Conservation (phyloP, 371 early-diverging fungal species). For the Sporodiniella umbellata region DNA sequence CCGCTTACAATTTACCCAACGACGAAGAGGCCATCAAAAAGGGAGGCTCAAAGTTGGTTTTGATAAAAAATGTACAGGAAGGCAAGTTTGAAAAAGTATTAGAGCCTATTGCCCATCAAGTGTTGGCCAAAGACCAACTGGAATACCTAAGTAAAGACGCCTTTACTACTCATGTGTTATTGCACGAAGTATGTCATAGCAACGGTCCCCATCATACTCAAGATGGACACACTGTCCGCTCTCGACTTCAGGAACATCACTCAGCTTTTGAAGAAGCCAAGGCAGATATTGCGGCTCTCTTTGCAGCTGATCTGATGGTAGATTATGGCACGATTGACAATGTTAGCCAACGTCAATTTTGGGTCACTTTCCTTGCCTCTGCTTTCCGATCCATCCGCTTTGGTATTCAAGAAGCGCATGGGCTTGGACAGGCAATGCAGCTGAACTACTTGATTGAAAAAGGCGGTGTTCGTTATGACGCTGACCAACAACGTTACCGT, state of each 20-base stretch:
- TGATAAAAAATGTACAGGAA: slow-evolving; percentile 83
- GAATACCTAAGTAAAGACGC: slow-evolving; percentile 64
- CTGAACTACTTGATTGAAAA: slow-evolving; percentile 70
- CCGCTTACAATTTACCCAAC: slow-evolving; percentile 84
- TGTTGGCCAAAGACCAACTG: slow-evolving; percentile 56
- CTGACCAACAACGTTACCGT: slow-evolving; percentile 43
- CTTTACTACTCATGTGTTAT: slow-evolving; percentile 74
- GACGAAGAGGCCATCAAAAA: slow-evolving; percentile 75
- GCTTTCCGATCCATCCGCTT: slow-evolving; percentile 81
- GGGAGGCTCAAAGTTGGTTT: slow-evolving; percentile 73
- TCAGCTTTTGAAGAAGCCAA: slow-evolving; percentile 83
- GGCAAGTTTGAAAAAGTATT: slow-evolving; percentile 71
- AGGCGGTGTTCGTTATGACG: slow-evolving; percentile 61
- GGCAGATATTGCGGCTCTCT: slow-evolving; percentile 78
- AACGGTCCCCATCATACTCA: slow-evolving; percentile 74
- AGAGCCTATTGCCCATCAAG: slow-evolving; percentile 61
- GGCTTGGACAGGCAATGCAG: slow-evolving; percentile 68
- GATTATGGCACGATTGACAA: slow-evolving; percentile 60
- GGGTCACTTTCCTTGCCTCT: slow-evolving; percentile 76
- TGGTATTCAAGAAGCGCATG: slow-evolving; percentile 79
- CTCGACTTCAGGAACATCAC: slow-evolving; percentile 68
- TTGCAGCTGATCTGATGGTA: slow-evolving; percentile 68
- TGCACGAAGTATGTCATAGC: slow-evolving; percentile 80
- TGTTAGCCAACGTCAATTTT: slow-evolving; percentile 63
- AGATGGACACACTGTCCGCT: slow-evolving; percentile 62